Evolutionary conservation across 768 basidiomycete species (phyloP).

Genomic region (Clavaria fumosa): DNA sequence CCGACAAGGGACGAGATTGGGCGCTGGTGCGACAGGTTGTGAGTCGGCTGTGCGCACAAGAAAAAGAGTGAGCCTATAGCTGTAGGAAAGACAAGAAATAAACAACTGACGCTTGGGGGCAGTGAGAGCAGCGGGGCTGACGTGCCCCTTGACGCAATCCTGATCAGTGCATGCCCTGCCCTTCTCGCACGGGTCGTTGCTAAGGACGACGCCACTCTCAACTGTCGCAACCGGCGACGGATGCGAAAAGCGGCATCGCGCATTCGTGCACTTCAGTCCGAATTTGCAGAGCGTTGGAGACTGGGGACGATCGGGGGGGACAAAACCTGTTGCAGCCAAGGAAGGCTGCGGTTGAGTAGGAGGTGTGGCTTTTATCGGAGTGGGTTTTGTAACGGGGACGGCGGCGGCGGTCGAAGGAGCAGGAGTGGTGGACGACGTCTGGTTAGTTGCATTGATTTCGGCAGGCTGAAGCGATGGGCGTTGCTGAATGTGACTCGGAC

Average conservation of each 20-base stretch:
- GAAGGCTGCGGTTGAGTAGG: conserved; percentile 13
- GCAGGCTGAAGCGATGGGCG: too few species aligned
- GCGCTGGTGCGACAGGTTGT: conserved; percentile 17
- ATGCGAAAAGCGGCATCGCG: conserved; percentile 82
- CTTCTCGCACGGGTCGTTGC: conserved; percentile 83
- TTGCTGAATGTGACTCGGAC: too few species aligned
- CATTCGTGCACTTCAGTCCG: conserved; percentile 78
- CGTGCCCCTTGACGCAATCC: conserved; percentile 85
- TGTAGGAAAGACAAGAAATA: too few species aligned
- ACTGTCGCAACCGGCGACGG: conserved; percentile 94
- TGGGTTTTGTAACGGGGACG: conserved; percentile 8
- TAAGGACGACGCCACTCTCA: conserved; percentile 89
- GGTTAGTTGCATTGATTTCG: conserved; percentile 3
- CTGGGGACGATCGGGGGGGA: conserved; percentile 61
- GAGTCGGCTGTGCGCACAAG: too few species aligned
- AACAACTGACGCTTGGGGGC: not conserved
- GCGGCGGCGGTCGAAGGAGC: not conserved
- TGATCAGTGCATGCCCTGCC: conserved; percentile 84
- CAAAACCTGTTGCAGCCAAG: conserved; percentile 30
- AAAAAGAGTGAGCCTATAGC: too few species aligned
- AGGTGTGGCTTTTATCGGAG: conserved; percentile 10
- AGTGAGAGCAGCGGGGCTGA: conserved; percentile 53
- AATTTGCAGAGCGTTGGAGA: conserved; percentile 93
- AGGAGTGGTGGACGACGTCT: not conserved
- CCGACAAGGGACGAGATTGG: conserved; percentile 34